A percentile compares a stretch with the other conserved stretches of the same genome.
These are phyloP conservation scores for Gelatoporia subvermispora DNA, from an alignment of 768 basidiomycete genomes.

Conservation along the genomic window DNA sequence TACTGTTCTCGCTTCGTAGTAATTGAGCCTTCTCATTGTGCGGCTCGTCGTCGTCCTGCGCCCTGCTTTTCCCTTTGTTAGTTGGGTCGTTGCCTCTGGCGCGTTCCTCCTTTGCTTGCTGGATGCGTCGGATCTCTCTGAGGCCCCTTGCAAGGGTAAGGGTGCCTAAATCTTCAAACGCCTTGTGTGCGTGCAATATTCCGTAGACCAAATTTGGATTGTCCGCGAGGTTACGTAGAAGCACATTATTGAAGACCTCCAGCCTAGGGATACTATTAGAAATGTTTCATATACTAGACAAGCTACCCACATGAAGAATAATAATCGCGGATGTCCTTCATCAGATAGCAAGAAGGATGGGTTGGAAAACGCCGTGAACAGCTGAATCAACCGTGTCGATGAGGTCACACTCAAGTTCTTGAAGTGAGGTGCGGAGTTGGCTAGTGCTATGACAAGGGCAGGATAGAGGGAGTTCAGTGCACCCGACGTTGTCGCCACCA, in stretches of 20 bases:
- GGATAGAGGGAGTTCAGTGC: slow-evolving; percentile 82
- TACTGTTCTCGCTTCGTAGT: slow-evolving; percentile 47
- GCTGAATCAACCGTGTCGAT: slow-evolving; percentile 78
- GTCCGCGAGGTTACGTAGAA: slow-evolving; percentile 70
- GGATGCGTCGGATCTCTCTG: slow-evolving; percentile 73
- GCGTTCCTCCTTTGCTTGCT: slow-evolving; percentile 70
- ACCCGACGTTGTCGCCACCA: slow-evolving; percentile 86
- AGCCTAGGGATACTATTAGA: slow-evolving; percentile 44
- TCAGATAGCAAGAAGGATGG: slow-evolving; percentile 88
- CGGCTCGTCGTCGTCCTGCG: slow-evolving; percentile 31
- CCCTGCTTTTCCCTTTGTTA: slow-evolving; percentile 38
- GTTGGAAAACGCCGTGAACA: slow-evolving; percentile 88
- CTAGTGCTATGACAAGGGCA: slow-evolving; percentile 83
- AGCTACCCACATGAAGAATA: slow-evolving; percentile 78
- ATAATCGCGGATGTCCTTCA: slow-evolving; percentile 88
- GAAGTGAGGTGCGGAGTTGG: slow-evolving; percentile 85
- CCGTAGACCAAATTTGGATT: slow-evolving; percentile 89
- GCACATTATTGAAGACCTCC: slow-evolving; percentile 85
- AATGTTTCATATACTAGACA: not conserved
- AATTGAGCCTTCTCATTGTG: slow-evolving; percentile 65
- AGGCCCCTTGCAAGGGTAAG: slow-evolving; percentile 87
- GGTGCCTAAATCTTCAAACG: slow-evolving; percentile 86
- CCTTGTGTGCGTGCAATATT: slow-evolving; percentile 76
- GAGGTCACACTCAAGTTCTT: slow-evolving; percentile 76
- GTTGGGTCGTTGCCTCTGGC: slow-evolving; percentile 27